Evolutionary conservation across 2,329 filamentous ascomycete species (phyloP).

Genomic region (Penicillium verrucosum): DNA sequence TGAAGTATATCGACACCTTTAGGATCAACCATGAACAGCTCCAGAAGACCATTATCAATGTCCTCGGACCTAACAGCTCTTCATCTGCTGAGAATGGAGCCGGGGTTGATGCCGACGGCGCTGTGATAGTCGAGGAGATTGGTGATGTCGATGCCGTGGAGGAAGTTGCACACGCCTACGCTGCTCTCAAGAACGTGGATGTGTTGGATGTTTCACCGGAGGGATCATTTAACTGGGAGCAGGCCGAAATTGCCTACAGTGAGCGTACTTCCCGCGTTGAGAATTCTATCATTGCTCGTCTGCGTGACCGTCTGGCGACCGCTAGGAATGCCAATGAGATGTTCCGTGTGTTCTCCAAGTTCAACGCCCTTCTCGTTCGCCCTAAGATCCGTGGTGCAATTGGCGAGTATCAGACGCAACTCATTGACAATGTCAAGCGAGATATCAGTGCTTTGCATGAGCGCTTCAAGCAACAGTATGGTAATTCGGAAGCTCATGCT

Average conservation of each 20-base stretch:
- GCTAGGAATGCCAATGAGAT: conserved; percentile 98
- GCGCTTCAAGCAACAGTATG: conserved; percentile 98
- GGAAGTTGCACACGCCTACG: conserved; percentile 92
- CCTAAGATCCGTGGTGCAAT: conserved; percentile 99
- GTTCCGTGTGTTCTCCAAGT: conserved; percentile 99
- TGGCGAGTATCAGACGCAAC: conserved; percentile 93
- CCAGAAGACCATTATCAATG: conserved; percentile 91
- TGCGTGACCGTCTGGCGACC: conserved; percentile 87
- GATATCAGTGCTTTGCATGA: conserved; percentile 92
- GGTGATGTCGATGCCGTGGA: conserved; percentile 96
- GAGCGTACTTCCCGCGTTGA: conserved; percentile 95
- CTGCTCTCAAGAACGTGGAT: conserved; percentile 90
- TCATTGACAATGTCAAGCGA: conserved; percentile 96
- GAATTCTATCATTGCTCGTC: conserved; percentile 94
- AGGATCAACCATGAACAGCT: conserved; percentile 96
- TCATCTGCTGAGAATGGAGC: conserved; percentile 50
- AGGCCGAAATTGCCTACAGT: conserved; percentile 93
- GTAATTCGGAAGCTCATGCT: conserved; percentile 92
- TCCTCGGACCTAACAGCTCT: conserved; percentile 74
- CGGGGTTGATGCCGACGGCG: conserved; percentile 52
- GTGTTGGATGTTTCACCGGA: conserved; percentile 86
- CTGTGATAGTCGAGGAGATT: conserved; percentile 83
- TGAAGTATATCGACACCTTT: conserved; percentile 93
- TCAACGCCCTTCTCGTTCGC: conserved; percentile 96
- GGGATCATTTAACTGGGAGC: conserved; percentile 87